Percentiles rank a stretch among this genome's conserved stretches.
phyloP scores from a whole-genome alignment of 495 filamentous ascomycete genomes.

The Penicillium simplicissimum region DNA sequence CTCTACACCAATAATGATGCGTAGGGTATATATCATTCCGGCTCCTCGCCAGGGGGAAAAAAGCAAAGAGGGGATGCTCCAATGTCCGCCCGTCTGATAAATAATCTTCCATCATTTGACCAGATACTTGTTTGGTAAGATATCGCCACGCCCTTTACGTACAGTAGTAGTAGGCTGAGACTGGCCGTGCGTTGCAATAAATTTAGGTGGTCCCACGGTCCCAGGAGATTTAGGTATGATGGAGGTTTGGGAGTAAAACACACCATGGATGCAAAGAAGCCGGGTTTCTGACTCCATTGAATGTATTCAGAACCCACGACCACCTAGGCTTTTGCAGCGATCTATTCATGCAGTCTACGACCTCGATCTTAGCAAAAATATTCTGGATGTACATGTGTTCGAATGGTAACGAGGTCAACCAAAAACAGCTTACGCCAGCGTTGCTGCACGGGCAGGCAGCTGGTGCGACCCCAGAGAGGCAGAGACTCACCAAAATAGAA shows the following conservation, averaged over 20 bases:
- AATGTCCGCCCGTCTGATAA: background rate
- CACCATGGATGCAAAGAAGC: background rate
- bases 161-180: background rate
- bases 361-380: background rate
- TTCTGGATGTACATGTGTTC: background rate
- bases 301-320: too few relatives aligned
- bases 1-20: background rate
- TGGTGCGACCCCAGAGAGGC: conserved; percentile 25
- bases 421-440: conserved; percentile 21
- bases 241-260: background rate
- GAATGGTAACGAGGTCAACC: background rate
- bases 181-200: background rate
- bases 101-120: background rate
- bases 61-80: background rate
- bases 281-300: background rate
- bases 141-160: conserved; percentile 2
- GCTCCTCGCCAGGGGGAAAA: background rate
- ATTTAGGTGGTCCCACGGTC: background rate
- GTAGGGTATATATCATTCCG: background rate
- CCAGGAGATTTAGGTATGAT: background rate
- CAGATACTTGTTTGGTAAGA: background rate
- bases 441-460: conserved; percentile 18
- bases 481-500: conserved; percentile 31
- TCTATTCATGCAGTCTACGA: background rate
- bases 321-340: too few relatives aligned